Conservation (phyloP, 1,284 basidiomycete species). For the Puccinia coronata region DNA sequence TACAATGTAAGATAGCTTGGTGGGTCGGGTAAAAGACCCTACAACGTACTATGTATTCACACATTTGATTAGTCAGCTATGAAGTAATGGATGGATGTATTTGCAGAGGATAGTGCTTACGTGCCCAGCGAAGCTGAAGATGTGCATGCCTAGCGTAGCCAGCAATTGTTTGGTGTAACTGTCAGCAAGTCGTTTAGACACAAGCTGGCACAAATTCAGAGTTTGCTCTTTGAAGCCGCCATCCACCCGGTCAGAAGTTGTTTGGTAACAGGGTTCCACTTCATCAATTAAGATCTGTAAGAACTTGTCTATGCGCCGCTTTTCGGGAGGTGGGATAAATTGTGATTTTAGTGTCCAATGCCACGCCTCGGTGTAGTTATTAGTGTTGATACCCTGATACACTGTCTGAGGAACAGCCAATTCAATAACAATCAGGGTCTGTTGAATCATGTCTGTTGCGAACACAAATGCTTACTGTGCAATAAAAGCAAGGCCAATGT, state of each 20-base stretch:
- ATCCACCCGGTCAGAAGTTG: not conserved
- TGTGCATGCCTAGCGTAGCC: too few relatives aligned
- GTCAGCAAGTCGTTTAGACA: too few relatives aligned
- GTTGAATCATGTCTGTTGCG: too few relatives aligned
- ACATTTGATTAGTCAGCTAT: too few relatives aligned
- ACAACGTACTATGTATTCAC: not conserved
- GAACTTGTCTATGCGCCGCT: not conserved
- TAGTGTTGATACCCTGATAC: not conserved
- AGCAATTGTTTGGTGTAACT: too few relatives aligned
- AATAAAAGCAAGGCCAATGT: not conserved
- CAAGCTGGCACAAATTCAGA: not conserved
- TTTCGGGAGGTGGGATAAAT: not conserved
- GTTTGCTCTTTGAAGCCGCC: not conserved
- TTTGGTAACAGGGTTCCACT: not conserved
- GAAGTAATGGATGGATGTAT: too few relatives aligned
- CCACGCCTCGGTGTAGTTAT: slow-evolving; percentile 4
- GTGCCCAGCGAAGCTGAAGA: too few relatives aligned
- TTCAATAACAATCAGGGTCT: not conserved
- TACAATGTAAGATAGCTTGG: not conserved
- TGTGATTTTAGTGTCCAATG: not conserved
- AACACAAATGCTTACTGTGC: not conserved
- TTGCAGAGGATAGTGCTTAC: too few relatives aligned
- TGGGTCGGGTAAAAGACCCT: not conserved
- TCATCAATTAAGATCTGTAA: not conserved
- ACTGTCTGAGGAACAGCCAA: not conserved